Base-by-base conservation (phyloP, 257 asterid species). In the Gynochthodes officinalis region DNA sequence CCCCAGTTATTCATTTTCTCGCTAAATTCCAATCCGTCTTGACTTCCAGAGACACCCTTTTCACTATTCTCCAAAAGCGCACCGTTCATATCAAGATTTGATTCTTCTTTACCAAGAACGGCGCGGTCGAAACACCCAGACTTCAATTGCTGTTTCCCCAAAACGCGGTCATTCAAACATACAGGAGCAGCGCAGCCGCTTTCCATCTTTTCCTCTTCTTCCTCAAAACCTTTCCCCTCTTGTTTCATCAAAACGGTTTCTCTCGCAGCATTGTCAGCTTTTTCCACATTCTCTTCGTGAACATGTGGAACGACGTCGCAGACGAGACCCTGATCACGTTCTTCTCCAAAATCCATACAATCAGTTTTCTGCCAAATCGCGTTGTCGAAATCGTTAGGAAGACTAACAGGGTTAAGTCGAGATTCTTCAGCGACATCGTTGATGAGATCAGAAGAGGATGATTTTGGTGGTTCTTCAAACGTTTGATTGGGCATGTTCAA, bases 1-100 rank as follows among this genome's bases (percentile, higher is more conserved):
- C 16, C 21, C 32, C 52, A 39, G 18, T 27, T 53, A 30, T 21
- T 21, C 61, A 32, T 10, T 50, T 48, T 27, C 27, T 13, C 67
- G 42, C n/a, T 3, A 44, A 35, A 21, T 32, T 69, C 54, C 61
- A 49, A 48, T 32, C 14, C 28, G 5, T 32, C 61, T 30, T 10
- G 25, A 30, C 18, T 13, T 48, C 40, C 72, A 68, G 25, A 16
- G 16, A 48, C 59, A 49, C 46, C 72, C 73, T 27, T 69, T 33
- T 69, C 53, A 23, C 60, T 7, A n/a, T 69, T 52, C 63, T 19
- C 32, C 10, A 19, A 25, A 25, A 43, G 30, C 25, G 46, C 30
- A 21, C 11, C 60, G 54, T 10, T 16, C 9, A 5, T 33, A 23
- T 30, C 58, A 48, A 15, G 0, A 67, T 25, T 67, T 58, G 30